Percentiles rank a stretch among this genome's conserved stretches.
Conservation (phyloP, 2,329 filamentous ascomycete species). For the Periconia sp. region DNA sequence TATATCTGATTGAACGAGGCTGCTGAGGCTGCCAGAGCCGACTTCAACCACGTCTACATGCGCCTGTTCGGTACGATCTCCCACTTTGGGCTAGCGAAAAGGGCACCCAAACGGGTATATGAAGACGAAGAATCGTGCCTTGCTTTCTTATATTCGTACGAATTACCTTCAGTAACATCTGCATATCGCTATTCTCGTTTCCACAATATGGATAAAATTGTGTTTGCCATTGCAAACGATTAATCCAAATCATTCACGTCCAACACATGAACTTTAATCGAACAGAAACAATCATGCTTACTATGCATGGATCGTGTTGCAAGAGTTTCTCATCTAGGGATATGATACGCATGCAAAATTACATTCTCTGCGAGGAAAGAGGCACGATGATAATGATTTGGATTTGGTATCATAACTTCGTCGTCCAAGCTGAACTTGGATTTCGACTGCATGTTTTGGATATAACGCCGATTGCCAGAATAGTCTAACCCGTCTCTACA, state of each 20-base stretch:
- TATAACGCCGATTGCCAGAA: constrained; percentile 2
- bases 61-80: neutral
- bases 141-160: too few species aligned
- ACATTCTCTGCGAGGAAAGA: too few species aligned
- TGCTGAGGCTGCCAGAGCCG: neutral
- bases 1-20: neutral
- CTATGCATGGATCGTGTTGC: too few species aligned
- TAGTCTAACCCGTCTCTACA: neutral
- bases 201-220: too few species aligned
- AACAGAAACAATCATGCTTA: too few species aligned
- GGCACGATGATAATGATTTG: neutral
- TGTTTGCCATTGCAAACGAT: too few species aligned
- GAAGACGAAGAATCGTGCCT: neutral
- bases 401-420: constrained; percentile 11
- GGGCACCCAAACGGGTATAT: neutral
- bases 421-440: constrained; percentile 1
- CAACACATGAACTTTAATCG: too few species aligned
- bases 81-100: neutral
- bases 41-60: neutral
- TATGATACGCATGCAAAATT: too few species aligned
- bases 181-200: too few species aligned
- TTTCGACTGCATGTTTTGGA: neutral
- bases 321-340: too few species aligned
- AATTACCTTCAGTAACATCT: too few species aligned
- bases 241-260: too few species aligned